Evolutionary conservation across 768 basidiomycete species (phyloP).

Genomic region (Podaxis carcinomalis): DNA sequence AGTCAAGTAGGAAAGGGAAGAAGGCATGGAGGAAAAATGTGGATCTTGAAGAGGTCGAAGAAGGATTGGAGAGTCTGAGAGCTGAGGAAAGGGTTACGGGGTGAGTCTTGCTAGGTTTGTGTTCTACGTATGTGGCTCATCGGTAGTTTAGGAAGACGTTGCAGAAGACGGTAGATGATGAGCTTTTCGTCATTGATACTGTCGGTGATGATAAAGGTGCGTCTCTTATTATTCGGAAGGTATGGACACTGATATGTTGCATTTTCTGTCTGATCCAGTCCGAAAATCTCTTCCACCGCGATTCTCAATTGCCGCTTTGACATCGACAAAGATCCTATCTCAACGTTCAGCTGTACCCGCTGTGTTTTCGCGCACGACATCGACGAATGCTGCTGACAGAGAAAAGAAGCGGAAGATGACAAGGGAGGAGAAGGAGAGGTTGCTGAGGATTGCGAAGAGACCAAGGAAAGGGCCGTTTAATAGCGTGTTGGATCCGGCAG

Average conservation of each 20-base stretch:
- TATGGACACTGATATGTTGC: neutral
- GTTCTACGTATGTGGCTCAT: neutral
- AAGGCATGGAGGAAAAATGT: slow-evolving; percentile 93
- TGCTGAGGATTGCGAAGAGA: slow-evolving; percentile 74
- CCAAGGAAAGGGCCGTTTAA: slow-evolving; percentile 72
- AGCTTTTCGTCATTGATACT: slow-evolving; percentile 79
- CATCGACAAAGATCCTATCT: slow-evolving; percentile 73
- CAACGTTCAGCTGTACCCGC: slow-evolving; percentile 89
- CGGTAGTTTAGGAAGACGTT: slow-evolving; percentile 44
- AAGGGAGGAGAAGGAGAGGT: slow-evolving; percentile 66
- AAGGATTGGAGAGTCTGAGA: slow-evolving; percentile 67
- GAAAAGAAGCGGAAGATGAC: slow-evolving; percentile 40
- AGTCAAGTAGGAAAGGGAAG: slow-evolving; percentile 86
- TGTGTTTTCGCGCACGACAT: slow-evolving; percentile 53
- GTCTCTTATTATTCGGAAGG: slow-evolving; percentile 15
- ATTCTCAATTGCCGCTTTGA: slow-evolving; percentile 50
- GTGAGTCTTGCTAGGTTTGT: slow-evolving; percentile 35
- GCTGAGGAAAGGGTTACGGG: slow-evolving; percentile 81
- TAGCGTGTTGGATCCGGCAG: slow-evolving; percentile 61
- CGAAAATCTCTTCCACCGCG: slow-evolving; percentile 49
- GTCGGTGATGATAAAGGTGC: slow-evolving; percentile 73
- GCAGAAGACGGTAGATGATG: slow-evolving; percentile 63
- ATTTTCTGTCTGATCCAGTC: slow-evolving; percentile 32
- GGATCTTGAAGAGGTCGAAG: slow-evolving; percentile 76
- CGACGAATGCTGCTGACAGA: slow-evolving; percentile 23